phyloP scores from a whole-genome alignment of 2,329 filamentous ascomycete species.

The Neofusicoccum umdonicola region DNA sequence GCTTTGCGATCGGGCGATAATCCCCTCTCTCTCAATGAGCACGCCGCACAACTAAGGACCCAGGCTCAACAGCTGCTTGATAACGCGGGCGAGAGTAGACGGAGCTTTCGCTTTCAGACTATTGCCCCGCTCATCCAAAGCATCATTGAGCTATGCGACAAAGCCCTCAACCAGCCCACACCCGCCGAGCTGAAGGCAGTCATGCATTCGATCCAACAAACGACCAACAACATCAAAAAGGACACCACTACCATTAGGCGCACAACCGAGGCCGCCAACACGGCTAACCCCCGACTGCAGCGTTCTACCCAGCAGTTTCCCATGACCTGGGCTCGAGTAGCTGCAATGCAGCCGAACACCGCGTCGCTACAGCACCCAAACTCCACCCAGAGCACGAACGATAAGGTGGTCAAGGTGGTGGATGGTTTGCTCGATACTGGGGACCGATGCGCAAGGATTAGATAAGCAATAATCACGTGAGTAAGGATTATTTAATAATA shows the following conservation, averaged over 20 bases:
- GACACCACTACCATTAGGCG: neutral
- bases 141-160: neutral
- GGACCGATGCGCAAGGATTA: no score
- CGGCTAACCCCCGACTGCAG: neutral
- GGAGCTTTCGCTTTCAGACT: neutral
- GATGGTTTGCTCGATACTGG: no score
- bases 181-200: neutral
- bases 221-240: neutral
- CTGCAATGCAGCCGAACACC: neutral
- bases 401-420: neutral
- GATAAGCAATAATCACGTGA: no score
- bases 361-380: neutral
- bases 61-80: neutral
- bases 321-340: neutral
- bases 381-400: neutral
- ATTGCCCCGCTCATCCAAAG: neutral
- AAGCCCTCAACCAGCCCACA: neutral
- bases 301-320: neutral
- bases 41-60: neutral
- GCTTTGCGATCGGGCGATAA: neutral
- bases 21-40: neutral
- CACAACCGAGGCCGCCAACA: neutral
- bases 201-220: neutral
- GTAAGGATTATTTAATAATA: no score
- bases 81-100: neutral